Evolutionary conservation across 345 rosid genomes (phyloP).

Genomic region (Euphorbia pulcherrima): DNA sequence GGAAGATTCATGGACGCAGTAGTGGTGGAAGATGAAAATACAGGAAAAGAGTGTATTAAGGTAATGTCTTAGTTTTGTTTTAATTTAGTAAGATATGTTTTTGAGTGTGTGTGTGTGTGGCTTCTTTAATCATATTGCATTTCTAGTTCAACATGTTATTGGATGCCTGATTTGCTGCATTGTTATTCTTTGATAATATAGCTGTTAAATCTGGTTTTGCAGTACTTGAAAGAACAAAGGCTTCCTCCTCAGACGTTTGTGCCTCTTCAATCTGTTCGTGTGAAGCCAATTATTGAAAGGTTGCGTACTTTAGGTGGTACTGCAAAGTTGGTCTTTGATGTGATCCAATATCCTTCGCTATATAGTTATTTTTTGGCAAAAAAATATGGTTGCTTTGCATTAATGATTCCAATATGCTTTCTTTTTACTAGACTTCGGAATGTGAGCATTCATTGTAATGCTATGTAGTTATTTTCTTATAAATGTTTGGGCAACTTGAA

Average conservation of each 20-base stretch:
- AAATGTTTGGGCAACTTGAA: background rate
- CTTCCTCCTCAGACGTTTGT: slow-evolving; percentile 99
- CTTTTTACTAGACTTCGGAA: background rate
- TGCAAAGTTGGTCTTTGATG: slow-evolving; percentile 78
- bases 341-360: slow-evolving; percentile 86
- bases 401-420: background rate
- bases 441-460: background rate
- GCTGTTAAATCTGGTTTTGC: slow-evolving; percentile 34
- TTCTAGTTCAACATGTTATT: slow-evolving; percentile 1
- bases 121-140: background rate
- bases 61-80: slow-evolving; percentile 32
- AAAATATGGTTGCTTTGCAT: background rate
- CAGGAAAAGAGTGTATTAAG: slow-evolving; percentile 98
- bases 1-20: slow-evolving; percentile 99
- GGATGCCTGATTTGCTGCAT: background rate
- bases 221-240: slow-evolving; percentile 97
- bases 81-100: background rate
- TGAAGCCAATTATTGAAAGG: slow-evolving; percentile 79
- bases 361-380: background rate
- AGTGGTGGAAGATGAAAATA: slow-evolving; percentile 90
- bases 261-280: slow-evolving; percentile 92
- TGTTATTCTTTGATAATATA: background rate
- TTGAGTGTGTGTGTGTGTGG: too few species aligned
- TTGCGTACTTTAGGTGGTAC: slow-evolving; percentile 78
- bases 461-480: background rate